These are phyloP conservation scores for Penicillium diatomitis DNA, from an alignment of 495 filamentous ascomycete species.

Conservation along the genomic window DNA sequence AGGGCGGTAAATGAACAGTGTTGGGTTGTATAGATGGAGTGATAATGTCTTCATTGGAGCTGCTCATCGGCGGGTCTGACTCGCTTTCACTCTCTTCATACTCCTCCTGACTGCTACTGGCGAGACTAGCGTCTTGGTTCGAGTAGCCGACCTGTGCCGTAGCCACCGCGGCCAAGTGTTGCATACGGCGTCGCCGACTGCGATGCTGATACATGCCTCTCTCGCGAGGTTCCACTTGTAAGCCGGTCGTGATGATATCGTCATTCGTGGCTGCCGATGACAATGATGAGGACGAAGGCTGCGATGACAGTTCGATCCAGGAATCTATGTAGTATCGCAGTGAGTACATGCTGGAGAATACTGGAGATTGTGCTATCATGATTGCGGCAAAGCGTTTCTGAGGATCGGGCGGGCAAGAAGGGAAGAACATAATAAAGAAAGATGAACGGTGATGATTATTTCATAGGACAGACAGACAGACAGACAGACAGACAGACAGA, in stretches of 20 bases:
- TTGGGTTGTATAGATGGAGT: constrained; percentile 13
- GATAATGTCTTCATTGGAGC: constrained; percentile 69
- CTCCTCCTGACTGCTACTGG: constrained; percentile 77
- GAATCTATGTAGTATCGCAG: constrained; percentile 63
- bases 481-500: no score
- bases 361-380: no score
- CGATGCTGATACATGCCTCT: constrained; percentile 24
- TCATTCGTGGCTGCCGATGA: constrained; percentile 69
- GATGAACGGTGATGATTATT: no score
- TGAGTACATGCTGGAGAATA: constrained; percentile 41
- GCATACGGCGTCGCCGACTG: constrained; percentile 47
- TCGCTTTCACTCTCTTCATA: constrained; percentile 83
- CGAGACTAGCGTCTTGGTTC: constrained; percentile 24
- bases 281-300: constrained; percentile 84
- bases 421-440: constrained; percentile 1
- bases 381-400: neutral
- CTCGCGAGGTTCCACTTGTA: constrained; percentile 56
- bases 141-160: constrained; percentile 43
- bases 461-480: no score
- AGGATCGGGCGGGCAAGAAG: neutral
- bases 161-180: constrained; percentile 35
- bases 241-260: constrained; percentile 79
- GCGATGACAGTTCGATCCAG: constrained; percentile 92
- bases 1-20: constrained; percentile 15
- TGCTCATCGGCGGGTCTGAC: constrained; percentile 72